A percentile compares a stretch with the other conserved stretches of the same genome.
Conservation (phyloP, 1,284 basidiomycete genomes). For the Trametes versicolor region DNA sequence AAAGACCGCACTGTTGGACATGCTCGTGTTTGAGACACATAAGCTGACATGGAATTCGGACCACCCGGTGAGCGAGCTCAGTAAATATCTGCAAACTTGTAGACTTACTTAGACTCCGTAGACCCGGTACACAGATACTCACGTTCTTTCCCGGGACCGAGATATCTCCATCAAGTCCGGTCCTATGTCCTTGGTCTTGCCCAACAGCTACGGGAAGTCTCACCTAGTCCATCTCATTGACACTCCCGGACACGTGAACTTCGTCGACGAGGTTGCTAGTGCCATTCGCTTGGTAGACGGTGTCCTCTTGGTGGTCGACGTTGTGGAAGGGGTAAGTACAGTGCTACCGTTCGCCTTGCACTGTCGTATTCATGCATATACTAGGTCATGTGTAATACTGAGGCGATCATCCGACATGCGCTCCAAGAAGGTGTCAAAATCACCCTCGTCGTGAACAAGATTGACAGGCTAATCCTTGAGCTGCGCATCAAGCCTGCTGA, state of each 20-base stretch:
- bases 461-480: constrained; percentile 97
- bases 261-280: constrained; percentile 95
- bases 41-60: constrained; percentile 94
- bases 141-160: constrained; percentile 87
- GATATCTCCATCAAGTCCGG: constrained; percentile 97
- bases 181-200: constrained; percentile 93
- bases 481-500: constrained; percentile 95
- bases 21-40: constrained; percentile 97
- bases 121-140: constrained; percentile 97
- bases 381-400: constrained; percentile 91
- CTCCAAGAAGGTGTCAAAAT: constrained; percentile 91
- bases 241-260: constrained; percentile 98
- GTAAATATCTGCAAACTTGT: too few species aligned
- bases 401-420: constrained; percentile 87
- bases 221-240: constrained; percentile 95
- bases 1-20: constrained; percentile 96
- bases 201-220: constrained; percentile 92
- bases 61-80: constrained; percentile 65
- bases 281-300: constrained; percentile 93
- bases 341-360: constrained; percentile 11
- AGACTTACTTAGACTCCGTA: constrained; percentile 34
- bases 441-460: constrained; percentile 96
- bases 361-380: constrained; percentile 11
- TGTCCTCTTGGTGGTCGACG: constrained; percentile 93
- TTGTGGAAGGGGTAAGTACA: constrained; percentile 87